A percentile compares a stretch with the other conserved stretches of the same genome.
Evolutionary conservation across 192 early-diverging fungal species (phyloP).

Genomic region (Backusella luteola): DNA sequence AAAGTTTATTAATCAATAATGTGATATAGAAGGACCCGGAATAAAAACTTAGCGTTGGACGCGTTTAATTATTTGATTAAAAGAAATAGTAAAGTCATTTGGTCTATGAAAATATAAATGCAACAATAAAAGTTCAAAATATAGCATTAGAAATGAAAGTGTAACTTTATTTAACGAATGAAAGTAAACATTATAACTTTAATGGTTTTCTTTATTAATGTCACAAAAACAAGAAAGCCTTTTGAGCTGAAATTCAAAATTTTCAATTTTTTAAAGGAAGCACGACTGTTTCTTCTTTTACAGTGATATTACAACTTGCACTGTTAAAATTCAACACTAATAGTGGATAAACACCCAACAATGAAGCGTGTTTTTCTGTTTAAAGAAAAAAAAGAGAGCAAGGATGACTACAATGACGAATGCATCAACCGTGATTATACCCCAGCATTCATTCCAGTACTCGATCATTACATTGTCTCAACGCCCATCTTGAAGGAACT

Average conservation of each 20-base stretch:
- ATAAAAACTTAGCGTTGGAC: neutral
- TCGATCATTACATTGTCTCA: constrained; percentile 14
- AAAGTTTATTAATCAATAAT: neutral
- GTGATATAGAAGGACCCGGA: neutral
- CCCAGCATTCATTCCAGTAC: constrained; percentile 29
- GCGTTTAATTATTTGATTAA: neutral
- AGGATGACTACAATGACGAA: constrained; percentile 14
- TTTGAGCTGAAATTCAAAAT: neutral
- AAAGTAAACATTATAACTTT: neutral
- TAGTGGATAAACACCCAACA: neutral
- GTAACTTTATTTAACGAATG: neutral
- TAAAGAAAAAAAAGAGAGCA: constrained; percentile 20
- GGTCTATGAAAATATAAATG: neutral
- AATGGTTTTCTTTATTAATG: no score
- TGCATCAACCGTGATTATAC: neutral
- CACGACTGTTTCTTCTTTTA: neutral
- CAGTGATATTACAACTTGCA: neutral
- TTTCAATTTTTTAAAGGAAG: neutral
- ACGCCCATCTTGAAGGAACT: constrained; percentile 10
- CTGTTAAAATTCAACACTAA: neutral
- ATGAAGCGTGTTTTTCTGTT: constrained; percentile 19
- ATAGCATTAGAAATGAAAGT: neutral
- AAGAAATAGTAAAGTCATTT: neutral
- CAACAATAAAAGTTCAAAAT: neutral
- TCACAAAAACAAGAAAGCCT: no score